Base-by-base conservation (phyloP, 305 asterid species). In the Withania somnifera region DNA sequence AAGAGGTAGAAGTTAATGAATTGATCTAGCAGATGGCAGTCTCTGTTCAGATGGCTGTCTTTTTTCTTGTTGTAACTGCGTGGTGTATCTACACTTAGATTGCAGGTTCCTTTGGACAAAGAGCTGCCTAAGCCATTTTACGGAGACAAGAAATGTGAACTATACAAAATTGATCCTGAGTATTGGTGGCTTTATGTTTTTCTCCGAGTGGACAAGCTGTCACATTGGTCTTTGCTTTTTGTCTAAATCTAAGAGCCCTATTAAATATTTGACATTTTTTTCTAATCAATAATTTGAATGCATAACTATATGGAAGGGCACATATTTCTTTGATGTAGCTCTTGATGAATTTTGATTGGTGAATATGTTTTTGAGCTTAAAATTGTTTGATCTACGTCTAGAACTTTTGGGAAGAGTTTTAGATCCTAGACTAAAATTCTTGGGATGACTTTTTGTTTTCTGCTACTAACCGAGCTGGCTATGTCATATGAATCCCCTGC, bases 401-500 rank as follows among this genome's bases (percentile, higher is more conserved):
- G 4, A 69, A 5, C 11, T 6, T 68, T 40, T 68, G 34, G 77
- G 77, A 68, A 2, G 15, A 20, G 38, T 68, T 40, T 67, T 26
- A 26, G 68, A 60, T 60, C 19, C 68, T 11, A 0, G 13, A 7
- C 45, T 63, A 63, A 45, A 71, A 13, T 13, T 13, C 47, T 47
- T 47, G 26, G 79, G 79, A 73, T 17, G 20, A 26, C 40, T 73
- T 50, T 45, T 40, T 68, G 77, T 40, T 45, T 40, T 15, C 45
- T 45, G 42, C 60, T 47, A 2, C 32, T 75, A 51, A 38, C 56
- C 34, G 24, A 10, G 15, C 51, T 68, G 32, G 30, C 45, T 78
- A 26, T 34, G 54, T 84, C 36, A 60, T 19, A 45, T 81, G 7
- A 51, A 77, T 47, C 10, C 66, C 77, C 81, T 67, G 83, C 91